phyloP scores from a whole-genome alignment of 2,329 filamentous ascomycete genomes.

The Ophidiomyces ophidiicola region DNA sequence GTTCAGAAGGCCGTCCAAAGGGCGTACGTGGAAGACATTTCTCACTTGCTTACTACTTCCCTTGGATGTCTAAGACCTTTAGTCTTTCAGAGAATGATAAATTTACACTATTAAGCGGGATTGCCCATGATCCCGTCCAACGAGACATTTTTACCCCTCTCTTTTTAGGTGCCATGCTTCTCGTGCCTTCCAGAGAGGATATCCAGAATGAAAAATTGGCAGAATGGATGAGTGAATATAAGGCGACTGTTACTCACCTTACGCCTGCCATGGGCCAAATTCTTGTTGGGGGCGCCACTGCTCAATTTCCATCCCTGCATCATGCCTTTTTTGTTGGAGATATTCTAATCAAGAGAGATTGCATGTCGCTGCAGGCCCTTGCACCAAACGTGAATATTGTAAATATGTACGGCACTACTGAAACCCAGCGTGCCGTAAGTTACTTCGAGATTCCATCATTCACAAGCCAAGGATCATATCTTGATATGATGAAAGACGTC shows the following conservation, averaged over 20 bases:
- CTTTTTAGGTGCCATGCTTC: constrained; percentile 66
- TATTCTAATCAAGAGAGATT: constrained; percentile 73
- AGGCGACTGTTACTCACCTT: constrained; percentile 69
- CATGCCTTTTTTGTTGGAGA: constrained; percentile 87
- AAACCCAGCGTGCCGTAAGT: constrained; percentile 68
- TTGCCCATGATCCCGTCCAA: constrained; percentile 48
- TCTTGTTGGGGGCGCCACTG: constrained; percentile 68
- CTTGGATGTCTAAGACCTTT: constrained; percentile 86
- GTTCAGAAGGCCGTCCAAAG: constrained; percentile 67
- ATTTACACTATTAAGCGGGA: constrained; percentile 76
- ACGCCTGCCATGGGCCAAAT: constrained; percentile 97
- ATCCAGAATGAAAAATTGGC: constrained; percentile 76
- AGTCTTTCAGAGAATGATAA: constrained; percentile 56
- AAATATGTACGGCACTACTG: constrained; percentile 83
- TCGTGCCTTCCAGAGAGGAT: constrained; percentile 68
- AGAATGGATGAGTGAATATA: constrained; percentile 72
- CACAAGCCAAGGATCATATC: constrained; percentile 49
- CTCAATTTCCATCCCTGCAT: constrained; percentile 63
- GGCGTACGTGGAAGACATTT: constrained; percentile 82
- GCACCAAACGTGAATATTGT: constrained; percentile 63
- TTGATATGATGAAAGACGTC: constrained; percentile 57
- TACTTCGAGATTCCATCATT: constrained; percentile 66
- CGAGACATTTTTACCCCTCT: constrained; percentile 81
- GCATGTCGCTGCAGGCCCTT: constrained; percentile 59
- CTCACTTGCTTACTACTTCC: constrained; percentile 72